Evolutionary conservation across 257 asterid species (phyloP), one percentile per base, ranked within the genome.

Genomic region (Solanum commersonii): DNA sequence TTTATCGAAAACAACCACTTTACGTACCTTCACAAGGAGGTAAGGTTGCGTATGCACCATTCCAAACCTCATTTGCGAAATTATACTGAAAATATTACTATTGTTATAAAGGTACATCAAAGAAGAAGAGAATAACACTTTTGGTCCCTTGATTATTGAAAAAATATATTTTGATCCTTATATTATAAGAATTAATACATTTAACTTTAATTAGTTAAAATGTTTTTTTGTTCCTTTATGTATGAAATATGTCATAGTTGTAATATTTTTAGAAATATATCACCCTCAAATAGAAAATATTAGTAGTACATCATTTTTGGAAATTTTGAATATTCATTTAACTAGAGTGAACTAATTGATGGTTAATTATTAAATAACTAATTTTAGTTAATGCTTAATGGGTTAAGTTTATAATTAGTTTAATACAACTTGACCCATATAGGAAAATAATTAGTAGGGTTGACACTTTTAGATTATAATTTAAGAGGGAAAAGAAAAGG

Each of bases 1-100:
- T n/a, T 12, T 4, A n/a, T 10, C 0, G 15, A n/a, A 23, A 63
- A n/a, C 8, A 63, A n/a, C 0, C 16, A 59, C 15, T n/a, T 1
- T 46, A 46, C 3, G 5, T 46, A n/a, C 14, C 71, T 63, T 63
- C 3, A 63, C 16, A 1, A 63, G 31, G 3, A 63, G 3, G 3
- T 23, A 63, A 63, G 3, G 5, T 10, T 10, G 31, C 1, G 2
- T 63, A 23, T 3, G 0, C 31, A 63, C 8, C 16, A 63, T 59
- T 3, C 1, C 6, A 59, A 8, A 59, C 5, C 13, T 22, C 25
- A 59, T 8, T 59, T 59, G 5, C 3, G 3, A 2, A 0, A 59
- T 20, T 60, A 23, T 5, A 60, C 1, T 60, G 6, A 3, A 23
- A 1, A n/a, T 1, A 1, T 63, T 63, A n/a, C 10, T 23, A 8